A percentile compares a stretch with the other conserved stretches of the same genome.
phyloP scores from a whole-genome alignment of 257 asterid species.

The Penstemon barbatus region DNA sequence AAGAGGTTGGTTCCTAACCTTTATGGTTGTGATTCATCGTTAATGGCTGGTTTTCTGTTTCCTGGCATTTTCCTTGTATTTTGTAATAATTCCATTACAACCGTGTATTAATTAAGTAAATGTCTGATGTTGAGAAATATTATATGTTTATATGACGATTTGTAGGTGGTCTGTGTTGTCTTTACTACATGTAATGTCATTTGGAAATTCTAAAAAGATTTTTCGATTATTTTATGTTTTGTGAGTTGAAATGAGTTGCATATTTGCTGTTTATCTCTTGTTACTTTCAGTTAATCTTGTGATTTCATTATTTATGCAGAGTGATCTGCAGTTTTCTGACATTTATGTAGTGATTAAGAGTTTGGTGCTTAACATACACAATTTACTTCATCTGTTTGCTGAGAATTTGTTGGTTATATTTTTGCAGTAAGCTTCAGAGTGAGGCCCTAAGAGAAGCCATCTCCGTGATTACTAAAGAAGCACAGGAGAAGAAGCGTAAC shows the following conservation, averaged over 20 bases:
- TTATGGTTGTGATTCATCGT: not conserved
- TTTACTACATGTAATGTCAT: too few relatives aligned
- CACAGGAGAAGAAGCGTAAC: slow-evolving; percentile 45
- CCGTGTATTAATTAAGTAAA: not conserved
- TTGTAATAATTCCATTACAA: too few relatives aligned
- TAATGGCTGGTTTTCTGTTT: too few relatives aligned
- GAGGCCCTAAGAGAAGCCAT: slow-evolving; percentile 54
- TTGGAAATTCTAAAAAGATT: too few relatives aligned
- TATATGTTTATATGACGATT: too few relatives aligned
- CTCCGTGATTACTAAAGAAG: slow-evolving; percentile 27
- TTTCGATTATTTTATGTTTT: not conserved
- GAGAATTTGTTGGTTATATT: not conserved
- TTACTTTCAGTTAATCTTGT: not conserved
- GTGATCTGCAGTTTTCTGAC: not conserved
- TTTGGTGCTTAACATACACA: too few relatives aligned
- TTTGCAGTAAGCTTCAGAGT: slow-evolving; percentile 57
- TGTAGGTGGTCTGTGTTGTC: too few relatives aligned
- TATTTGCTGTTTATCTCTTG: not conserved
- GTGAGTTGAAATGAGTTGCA: not conserved
- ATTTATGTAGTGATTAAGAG: not conserved
- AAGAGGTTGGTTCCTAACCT: not conserved
- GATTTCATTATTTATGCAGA: not conserved
- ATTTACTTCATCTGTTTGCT: not conserved
- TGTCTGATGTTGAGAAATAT: not conserved
- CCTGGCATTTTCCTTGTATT: too few relatives aligned